These are phyloP conservation scores for Nidula microcarpa DNA, from an alignment of 768 basidiomycete species.

Conservation along the genomic window DNA sequence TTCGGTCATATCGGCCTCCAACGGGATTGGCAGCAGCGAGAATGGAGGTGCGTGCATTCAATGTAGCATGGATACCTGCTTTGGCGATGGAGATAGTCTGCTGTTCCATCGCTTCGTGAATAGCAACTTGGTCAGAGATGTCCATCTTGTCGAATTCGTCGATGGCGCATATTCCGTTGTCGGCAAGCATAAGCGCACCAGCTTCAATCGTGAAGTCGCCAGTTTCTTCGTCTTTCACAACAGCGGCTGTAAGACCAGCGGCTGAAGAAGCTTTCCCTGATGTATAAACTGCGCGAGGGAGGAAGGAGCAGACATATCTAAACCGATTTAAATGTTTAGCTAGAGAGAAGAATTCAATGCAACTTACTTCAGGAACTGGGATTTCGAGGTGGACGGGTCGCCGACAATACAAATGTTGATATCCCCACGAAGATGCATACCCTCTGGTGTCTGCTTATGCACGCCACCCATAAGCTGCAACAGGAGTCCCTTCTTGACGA, in stretches of 20 bases:
- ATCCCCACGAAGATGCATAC: constrained; percentile 97
- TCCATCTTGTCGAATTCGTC: constrained; percentile 99
- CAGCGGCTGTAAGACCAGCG: constrained; percentile 97
- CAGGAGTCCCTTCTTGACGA: constrained; percentile 96
- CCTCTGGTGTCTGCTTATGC: constrained; percentile 93
- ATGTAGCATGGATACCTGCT: constrained; percentile 96
- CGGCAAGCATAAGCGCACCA: constrained; percentile 97
- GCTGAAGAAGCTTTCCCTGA: constrained; percentile 99
- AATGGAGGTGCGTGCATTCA: constrained; percentile 97
- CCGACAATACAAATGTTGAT: constrained; percentile 98
- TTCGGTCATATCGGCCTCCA: constrained; percentile 95
- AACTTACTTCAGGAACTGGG: constrained; percentile 94
- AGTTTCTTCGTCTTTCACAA: constrained; percentile 97
- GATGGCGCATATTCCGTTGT: constrained; percentile 99
- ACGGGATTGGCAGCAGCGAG: constrained; percentile 97
- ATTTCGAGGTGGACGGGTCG: constrained; percentile 96
- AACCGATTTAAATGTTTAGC: background rate
- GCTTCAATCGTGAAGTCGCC: constrained; percentile 99
- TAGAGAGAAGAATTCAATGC: background rate
- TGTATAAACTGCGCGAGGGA: constrained; percentile 96
- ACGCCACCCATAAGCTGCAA: constrained; percentile 98
- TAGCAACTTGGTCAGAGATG: constrained; percentile 95
- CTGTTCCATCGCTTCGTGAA: constrained; percentile 99
- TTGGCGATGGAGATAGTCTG: constrained; percentile 99
- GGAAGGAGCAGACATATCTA: constrained; percentile 94